Base-by-base conservation (phyloP, 2,329 filamentous ascomycete genomes). In the Paecilomyces fulvus region DNA sequence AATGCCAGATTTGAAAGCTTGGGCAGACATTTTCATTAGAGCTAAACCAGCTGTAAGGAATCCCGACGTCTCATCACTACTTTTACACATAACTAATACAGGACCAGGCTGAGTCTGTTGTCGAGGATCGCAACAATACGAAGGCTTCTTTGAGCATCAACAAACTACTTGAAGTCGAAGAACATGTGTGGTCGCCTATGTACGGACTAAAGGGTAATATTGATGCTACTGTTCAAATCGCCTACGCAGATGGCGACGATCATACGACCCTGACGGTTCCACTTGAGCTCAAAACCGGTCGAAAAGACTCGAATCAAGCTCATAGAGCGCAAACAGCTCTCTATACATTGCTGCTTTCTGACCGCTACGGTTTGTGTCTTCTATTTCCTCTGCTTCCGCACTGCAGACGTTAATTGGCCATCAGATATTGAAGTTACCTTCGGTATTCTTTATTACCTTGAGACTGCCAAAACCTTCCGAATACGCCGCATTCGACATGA, bases 151-250 rank as follows among this genome's bases (percentile, higher is more conserved):
- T 97, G 81, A 91, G 89, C 63, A 86, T 99, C 63, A 95, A 87
- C 66, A 99, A 97, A 69, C 79, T 99, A 28, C 85, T 99, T 12
- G 94, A 97, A 68, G 89, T 99, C 9, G 94, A 99, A 70, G 94
- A 99, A 71, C 94, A 97, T 68, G 86, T 99, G 28, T 99, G 94
- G 94, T 97, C 92, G 6, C 94, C 94, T 0, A 92, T 91, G 84
- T 99, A 95, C 69, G 94, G 94, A 0, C 79, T 99, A 14, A 99
- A 99, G 71, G 94, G 94, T 30, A 99, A 97, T 64, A 94, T 99
- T 58, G 94, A 99, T 74, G 94, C 94, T 28, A 97, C 94, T 0
- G 89, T 99, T 0, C 90, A 99, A 74, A 88, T 94, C 14, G 84
- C 83, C 0, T 88, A 96, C 78, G 78, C 83, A 55, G 88, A 95